A percentile compares a stretch with the other conserved stretches of the same genome.
These are phyloP conservation scores for Penicillium parvum DNA, from an alignment of 495 filamentous ascomycete genomes.

Conservation along the genomic window DNA sequence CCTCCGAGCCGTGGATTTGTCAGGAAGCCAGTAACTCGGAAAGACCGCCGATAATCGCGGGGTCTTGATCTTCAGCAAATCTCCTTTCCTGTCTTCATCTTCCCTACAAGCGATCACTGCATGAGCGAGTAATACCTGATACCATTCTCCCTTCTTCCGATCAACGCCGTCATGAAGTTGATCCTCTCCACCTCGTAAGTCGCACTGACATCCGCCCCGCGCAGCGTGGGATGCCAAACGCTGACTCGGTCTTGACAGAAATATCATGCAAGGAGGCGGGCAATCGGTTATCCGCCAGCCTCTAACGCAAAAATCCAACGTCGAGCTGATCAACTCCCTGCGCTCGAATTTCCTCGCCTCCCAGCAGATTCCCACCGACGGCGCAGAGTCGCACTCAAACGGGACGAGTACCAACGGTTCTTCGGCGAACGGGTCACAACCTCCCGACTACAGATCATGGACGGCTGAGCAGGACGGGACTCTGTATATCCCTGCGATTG, in stretches of 20 bases:
- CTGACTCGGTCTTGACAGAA: conserved; percentile 48
- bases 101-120: background rate
- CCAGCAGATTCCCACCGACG: conserved; percentile 51
- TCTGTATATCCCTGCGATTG: conserved; percentile 72
- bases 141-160: background rate
- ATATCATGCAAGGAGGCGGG: conserved; percentile 71
- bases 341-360: conserved; percentile 72
- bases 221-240: too few species aligned
- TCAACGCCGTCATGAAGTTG: conserved; percentile 58
- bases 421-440: conserved; percentile 17
- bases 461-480: conserved; percentile 54
- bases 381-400: conserved; percentile 5
- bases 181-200: conserved; percentile 84
- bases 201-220: background rate
- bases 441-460: conserved; percentile 48
- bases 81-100: background rate
- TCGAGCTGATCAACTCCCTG: conserved; percentile 82
- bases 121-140: background rate
- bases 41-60: conserved; percentile 9
- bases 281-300: conserved; percentile 77
- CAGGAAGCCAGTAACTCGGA: conserved; percentile 10
- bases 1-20: conserved; percentile 23
- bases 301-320: conserved; percentile 71
- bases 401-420: conserved; percentile 11
- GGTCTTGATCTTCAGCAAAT: conserved; percentile 2